Evolutionary conservation across 1,139 yeast genomes (phyloP), one percentile per base, ranked within the genome.

Genomic region (Sugiyamaella novakii): DNA sequence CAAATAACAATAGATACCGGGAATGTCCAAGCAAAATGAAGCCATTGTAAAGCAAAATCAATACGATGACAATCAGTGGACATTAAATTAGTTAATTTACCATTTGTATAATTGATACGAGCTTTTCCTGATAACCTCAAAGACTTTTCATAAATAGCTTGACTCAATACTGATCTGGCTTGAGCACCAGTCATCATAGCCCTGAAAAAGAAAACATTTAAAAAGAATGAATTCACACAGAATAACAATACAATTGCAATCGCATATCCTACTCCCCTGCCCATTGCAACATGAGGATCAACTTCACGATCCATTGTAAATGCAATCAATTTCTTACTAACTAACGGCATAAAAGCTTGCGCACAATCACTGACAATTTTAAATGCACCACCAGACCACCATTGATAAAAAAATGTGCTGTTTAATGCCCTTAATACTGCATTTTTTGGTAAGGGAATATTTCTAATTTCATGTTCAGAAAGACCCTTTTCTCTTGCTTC

Each of bases 1-100:
- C 79, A 75, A 5, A 80, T 71, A 31, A 79, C 87, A 51, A 76
- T 72, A 55, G 94, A 89, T 3, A 83, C 71, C 0, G 89, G 84
- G 59, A 85, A 76, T 15, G 82, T 75, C 52, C 84, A 66, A 10
- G 81, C 67, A 61, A 81, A 79, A 2, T 89, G 87, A 58, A 82
- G 84, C 68, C 84, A 84, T 6, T 82, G 80, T 28, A 81, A 65
- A 3, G 94, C 92, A 61, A 86, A 78, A 62, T 87, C 95, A 34
- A 88, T 77, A 61, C 95, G 78, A 22, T 91, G 79, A 49, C 88
- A 74, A 63, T 87, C 96, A 1, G 94, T 83, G 11, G 92, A 84
- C 68, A 87, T 76, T 62, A 87, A 68, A 11, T 87, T 82, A 1
- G 95, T 86, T 49, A 88, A 75, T 54, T 77, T 79, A 52, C 94